These are phyloP conservation scores for Theileria annulata DNA, from an alignment of 169 alveolate genomes.

Conservation along the genomic window DNA sequence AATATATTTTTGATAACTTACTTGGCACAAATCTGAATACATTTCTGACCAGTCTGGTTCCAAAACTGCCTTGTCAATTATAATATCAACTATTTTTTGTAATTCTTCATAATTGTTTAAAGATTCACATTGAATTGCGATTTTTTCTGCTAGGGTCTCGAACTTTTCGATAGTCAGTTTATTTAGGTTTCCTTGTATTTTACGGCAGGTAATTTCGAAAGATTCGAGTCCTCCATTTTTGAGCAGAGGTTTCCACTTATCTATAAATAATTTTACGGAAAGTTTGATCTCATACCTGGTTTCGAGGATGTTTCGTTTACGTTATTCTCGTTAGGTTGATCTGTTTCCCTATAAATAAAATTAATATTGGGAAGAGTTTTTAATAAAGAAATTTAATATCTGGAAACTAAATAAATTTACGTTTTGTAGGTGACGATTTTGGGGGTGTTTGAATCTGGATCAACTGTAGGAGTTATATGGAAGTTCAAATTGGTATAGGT, in stretches of 20 bases:
- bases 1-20: constrained; percentile 18
- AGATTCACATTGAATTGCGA: constrained; percentile 81
- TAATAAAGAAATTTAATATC: neutral
- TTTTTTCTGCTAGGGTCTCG: constrained; percentile 84
- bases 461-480: constrained; percentile 18
- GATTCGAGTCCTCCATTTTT: constrained; percentile 19
- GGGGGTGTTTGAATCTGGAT: constrained; percentile 4
- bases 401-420: constrained; percentile 4
- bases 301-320: neutral
- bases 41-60: constrained; percentile 91
- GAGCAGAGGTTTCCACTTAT: constrained; percentile 45
- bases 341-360: constrained; percentile 12
- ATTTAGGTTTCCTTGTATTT: constrained; percentile 81
- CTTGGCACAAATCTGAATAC: constrained; percentile 90
- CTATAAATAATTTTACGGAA: constrained; percentile 6
- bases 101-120: constrained; percentile 73
- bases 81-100: constrained; percentile 77
- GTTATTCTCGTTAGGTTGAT: neutral
- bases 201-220: constrained; percentile 64
- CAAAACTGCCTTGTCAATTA: constrained; percentile 84
- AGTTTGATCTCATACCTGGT: constrained; percentile 1
- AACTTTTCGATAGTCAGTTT: constrained; percentile 88
- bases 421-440: constrained; percentile 7
- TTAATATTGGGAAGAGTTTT: neutral
- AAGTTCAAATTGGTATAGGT: constrained; percentile 38